phyloP scores from a whole-genome alignment of 345 rosid genomes.

The Populus nigra region DNA sequence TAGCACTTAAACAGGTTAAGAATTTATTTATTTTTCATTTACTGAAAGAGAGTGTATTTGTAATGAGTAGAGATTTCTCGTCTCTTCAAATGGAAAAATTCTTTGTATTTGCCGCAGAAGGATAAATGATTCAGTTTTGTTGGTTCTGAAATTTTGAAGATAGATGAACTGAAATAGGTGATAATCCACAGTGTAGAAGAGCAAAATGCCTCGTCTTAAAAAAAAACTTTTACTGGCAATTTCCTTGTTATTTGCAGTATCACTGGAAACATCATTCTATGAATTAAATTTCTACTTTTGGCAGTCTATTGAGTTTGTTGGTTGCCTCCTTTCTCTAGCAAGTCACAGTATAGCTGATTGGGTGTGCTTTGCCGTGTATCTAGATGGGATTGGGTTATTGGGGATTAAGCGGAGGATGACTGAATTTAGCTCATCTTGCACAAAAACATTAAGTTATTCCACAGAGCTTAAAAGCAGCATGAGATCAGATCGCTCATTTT shows the following conservation, averaged over 20 bases:
- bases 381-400: background rate
- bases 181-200: background rate
- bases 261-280: background rate
- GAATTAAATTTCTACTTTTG: background rate
- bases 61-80: background rate
- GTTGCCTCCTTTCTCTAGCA: background rate
- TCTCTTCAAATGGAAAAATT: background rate
- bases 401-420: background rate
- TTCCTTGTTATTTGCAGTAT: background rate
- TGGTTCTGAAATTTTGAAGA: background rate
- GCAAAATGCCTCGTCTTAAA: background rate
- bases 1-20: slow-evolving; percentile 9
- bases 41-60: background rate
- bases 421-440: background rate
- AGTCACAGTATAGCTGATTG: background rate
- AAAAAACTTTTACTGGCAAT: background rate
- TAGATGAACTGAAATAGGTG: background rate
- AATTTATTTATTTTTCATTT: background rate
- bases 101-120: background rate
- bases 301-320: background rate
- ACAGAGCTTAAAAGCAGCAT: background rate
- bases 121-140: slow-evolving; percentile 1
- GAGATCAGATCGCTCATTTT: background rate
- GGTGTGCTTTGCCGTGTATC: background rate
- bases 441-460: background rate